Percentiles rank a stretch among this genome's conserved stretches.
phyloP scores from a whole-genome alignment of 352 stramenopile species.

The Plasmopara muralis region DNA sequence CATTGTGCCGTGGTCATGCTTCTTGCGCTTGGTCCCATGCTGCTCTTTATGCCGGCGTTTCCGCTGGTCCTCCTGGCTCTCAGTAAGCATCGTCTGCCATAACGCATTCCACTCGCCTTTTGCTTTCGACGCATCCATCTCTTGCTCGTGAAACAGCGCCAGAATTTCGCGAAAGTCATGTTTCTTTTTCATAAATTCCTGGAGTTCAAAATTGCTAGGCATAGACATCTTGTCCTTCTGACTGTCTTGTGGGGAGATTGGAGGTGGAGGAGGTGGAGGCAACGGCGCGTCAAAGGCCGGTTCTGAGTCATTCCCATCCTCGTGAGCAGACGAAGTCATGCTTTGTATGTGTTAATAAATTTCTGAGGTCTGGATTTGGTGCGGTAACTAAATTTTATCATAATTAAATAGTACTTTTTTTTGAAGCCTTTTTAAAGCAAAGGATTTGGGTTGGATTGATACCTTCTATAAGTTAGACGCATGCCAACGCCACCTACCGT shows the following conservation, averaged over 20 bases:
- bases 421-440: no score
- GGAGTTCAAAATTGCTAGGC: slow-evolving; percentile 5
- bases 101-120: slow-evolving; percentile 35
- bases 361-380: slow-evolving; percentile 11
- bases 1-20: slow-evolving; percentile 18
- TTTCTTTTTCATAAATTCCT: slow-evolving; percentile 32
- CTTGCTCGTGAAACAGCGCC: slow-evolving; percentile 47
- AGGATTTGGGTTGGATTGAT: no score
- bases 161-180: slow-evolving; percentile 62
- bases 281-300: slow-evolving; percentile 16
- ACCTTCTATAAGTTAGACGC: no score
- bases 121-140: slow-evolving; percentile 8
- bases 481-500: no score
- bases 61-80: slow-evolving; percentile 61
- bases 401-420: no score
- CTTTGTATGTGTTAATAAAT: background rate
- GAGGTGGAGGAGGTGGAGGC: slow-evolving; percentile 33
- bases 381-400: no score
- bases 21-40: slow-evolving; percentile 27
- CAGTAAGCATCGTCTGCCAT: slow-evolving; percentile 42
- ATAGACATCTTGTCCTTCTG: slow-evolving; percentile 15
- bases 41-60: slow-evolving; percentile 34
- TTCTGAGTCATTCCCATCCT: background rate
- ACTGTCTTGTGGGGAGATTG: slow-evolving; percentile 30
- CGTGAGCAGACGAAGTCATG: background rate